Conservation (phyloP, 2,329 filamentous ascomycete species). For the Exophiala calicioides region DNA sequence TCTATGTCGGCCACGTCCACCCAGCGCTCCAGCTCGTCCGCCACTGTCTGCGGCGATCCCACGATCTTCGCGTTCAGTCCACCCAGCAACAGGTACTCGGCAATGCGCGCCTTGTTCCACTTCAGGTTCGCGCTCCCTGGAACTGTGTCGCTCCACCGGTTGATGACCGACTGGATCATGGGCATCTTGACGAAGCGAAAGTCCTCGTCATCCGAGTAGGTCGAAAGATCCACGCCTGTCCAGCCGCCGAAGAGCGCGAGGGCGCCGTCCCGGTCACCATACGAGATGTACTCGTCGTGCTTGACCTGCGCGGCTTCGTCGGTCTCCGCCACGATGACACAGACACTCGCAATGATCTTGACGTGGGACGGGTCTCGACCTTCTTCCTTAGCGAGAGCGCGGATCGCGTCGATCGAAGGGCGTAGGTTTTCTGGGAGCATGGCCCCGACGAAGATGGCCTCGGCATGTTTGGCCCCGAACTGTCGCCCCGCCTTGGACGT, state of each 20-base stretch:
- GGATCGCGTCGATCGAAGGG: slow-evolving; percentile 52
- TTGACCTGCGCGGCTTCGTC: slow-evolving; percentile 58
- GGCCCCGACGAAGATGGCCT: slow-evolving; percentile 61
- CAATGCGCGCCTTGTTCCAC: slow-evolving; percentile 45
- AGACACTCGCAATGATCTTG: slow-evolving; percentile 58
- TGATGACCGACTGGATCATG: slow-evolving; percentile 48
- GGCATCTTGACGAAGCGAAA: slow-evolving; percentile 57
- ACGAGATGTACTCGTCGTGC: slow-evolving; percentile 52
- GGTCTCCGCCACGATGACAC: slow-evolving; percentile 51
- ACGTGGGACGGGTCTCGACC: slow-evolving; percentile 59
- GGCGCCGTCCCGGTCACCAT: slow-evolving; percentile 56
- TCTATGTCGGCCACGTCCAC: slow-evolving; percentile 69
- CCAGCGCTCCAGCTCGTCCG: slow-evolving; percentile 68
- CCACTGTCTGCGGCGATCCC: slow-evolving; percentile 64
- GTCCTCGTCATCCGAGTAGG: slow-evolving; percentile 61
- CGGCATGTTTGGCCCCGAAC: slow-evolving; percentile 61
- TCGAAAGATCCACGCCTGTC: slow-evolving; percentile 62
- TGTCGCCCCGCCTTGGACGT: slow-evolving; percentile 58
- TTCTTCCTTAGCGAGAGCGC: slow-evolving; percentile 52
- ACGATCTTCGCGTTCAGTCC: slow-evolving; percentile 52
- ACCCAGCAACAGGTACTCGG: slow-evolving; percentile 50
- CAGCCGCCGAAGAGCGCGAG: slow-evolving; percentile 60
- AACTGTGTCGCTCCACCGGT: slow-evolving; percentile 24
- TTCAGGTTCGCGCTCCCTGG: slow-evolving; percentile 41
- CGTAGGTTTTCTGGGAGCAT: slow-evolving; percentile 62